Evolutionary conservation across 345 rosid genomes (phyloP), one percentile per base, ranked within the genome.

Genomic region (Moricandia moricandioides): DNA sequence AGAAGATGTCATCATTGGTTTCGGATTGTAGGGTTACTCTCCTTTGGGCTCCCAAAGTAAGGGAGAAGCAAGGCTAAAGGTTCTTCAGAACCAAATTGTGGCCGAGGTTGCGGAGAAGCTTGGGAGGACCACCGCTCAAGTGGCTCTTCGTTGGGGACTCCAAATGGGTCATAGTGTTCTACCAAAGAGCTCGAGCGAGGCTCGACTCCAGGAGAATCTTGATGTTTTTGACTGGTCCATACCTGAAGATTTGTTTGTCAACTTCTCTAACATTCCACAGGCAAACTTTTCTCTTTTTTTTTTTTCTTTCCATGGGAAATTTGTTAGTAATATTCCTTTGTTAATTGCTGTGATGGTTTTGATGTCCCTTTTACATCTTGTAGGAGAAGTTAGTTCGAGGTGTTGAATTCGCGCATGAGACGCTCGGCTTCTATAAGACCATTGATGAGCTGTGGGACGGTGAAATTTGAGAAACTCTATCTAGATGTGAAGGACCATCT

Each of bases 101-200:
- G 17, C 43, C 0, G 78, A 37, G 80, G 87, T 82, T 70, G 91
- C 88, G 8, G 82, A 86, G 70, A 79, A 85, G 71, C 77, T 83
- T 29, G 82, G 91, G 39, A 86, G 59, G 71, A 68, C 83, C 37
- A 80, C 87, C 0, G 91, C 93, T 34, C 86, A 88, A 80, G 87
- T 87, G 14, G 87, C 88, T 56, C 80, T 85, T 0, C 89, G 87
- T 0, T 88, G 93, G 93, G 93, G 87, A 17, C 77, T 87, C n/a
- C 89, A 87, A 74, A 74, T 65, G 79, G 91, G 89, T 51, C 86
- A 85, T 33, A 88, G 89, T 64, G 88, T 87, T 4, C 57, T 87
- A n/a, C 87, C 91, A n/a, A 88, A 88, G 78, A 88, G 88, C 69
- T 80, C 83, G 3, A 84, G 63, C 69, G 84, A 80, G 73, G 71